A percentile compares a stretch with the other conserved stretches of the same genome.
These are phyloP conservation scores for Ustilago lituana DNA, from an alignment of 1,284 basidiomycete genomes.

Conservation along the genomic window DNA sequence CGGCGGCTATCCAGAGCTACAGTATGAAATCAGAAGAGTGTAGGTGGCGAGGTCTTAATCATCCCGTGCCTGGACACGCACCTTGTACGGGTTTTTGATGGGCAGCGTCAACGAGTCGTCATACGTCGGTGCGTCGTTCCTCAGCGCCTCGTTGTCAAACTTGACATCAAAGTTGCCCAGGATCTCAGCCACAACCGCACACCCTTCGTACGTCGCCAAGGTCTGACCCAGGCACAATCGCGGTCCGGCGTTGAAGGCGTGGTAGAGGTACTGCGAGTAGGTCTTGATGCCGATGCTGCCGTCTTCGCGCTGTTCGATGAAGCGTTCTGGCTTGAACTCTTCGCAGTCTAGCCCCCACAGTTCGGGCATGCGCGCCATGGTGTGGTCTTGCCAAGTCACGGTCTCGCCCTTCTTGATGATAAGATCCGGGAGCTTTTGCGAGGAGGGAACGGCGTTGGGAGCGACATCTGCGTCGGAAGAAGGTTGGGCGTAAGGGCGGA, in stretches of 20 bases:
- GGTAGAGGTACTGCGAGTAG: conserved; percentile 68
- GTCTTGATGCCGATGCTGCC: conserved; percentile 68
- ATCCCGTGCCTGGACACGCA: conserved; percentile 32
- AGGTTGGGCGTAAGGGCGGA: conserved; percentile 44
- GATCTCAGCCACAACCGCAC: conserved; percentile 44
- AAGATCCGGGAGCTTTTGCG: conserved; percentile 47
- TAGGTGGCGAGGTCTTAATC: conserved; percentile 10
- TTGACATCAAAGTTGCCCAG: conserved; percentile 40
- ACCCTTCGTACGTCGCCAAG: conserved; percentile 57
- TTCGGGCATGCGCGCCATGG: conserved; percentile 60
- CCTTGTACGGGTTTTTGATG: conserved; percentile 43
- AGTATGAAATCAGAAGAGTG: neutral
- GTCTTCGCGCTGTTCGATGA: conserved; percentile 60
- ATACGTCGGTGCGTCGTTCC: conserved; percentile 36
- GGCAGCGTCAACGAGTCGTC: conserved; percentile 50
- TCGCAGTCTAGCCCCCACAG: conserved; percentile 62
- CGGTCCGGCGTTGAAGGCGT: conserved; percentile 65
- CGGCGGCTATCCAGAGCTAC: too few species aligned
- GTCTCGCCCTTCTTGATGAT: conserved; percentile 47
- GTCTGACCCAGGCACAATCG: conserved; percentile 66
- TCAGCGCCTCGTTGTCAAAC: conserved; percentile 34
- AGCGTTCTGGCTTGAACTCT: conserved; percentile 62
- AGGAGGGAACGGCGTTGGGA: conserved; percentile 29
- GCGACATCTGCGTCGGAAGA: conserved; percentile 29
- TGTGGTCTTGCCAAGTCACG: conserved; percentile 52